Base-by-base conservation (phyloP, 2,329 filamentous ascomycete species). In the Ophiosphaerella korrae region DNA sequence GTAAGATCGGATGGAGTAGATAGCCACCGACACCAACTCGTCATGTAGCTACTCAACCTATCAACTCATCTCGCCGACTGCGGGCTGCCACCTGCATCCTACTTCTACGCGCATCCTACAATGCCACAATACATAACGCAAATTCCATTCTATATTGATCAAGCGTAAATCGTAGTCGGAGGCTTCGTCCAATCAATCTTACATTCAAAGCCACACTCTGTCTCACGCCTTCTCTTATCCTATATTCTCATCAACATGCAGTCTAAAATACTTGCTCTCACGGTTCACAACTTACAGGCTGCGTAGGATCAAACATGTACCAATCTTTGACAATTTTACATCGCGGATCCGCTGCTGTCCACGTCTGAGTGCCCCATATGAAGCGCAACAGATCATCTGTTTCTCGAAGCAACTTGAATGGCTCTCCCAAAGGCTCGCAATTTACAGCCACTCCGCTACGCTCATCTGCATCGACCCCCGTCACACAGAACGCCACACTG, bases 131-230 rank as follows among this genome's bases (percentile, higher is more conserved):
- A 4, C 18, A 29, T 11, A 11, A 29, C 5, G 11, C 7, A 29
- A 29, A 11, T 2, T 29, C 26, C 26, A 11, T 29, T 11, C 11
- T 11, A 29, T 8, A 11, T 29, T 14, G 14, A 37, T 18, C n/a
- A 37, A 29, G 26, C 26, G 26, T 29, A 29, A 7, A 29, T 3
- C 26, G 26, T 26, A 21, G 16, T 24, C 11, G 45, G 38, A 21
- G 37, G 38, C 39, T 37, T 48, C 16, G 45, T 18, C 45, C 38
- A 42, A 42, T 48, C 38, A 42, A 48, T 21, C 45, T 37, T 42
- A 24, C 45, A 42, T 21, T 31, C 45, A 37, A 48, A 42, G 13
- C 40, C 21, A 31, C 45, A 48, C 38, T 48, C 45, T 21, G 38
- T 42, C 21, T 48, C 38, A 3, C 38, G 13, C 23, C 9, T 36